Evolutionary conservation across 2,329 filamentous ascomycete genomes (phyloP).

Genomic region (Cladosporium halotolerans): DNA sequence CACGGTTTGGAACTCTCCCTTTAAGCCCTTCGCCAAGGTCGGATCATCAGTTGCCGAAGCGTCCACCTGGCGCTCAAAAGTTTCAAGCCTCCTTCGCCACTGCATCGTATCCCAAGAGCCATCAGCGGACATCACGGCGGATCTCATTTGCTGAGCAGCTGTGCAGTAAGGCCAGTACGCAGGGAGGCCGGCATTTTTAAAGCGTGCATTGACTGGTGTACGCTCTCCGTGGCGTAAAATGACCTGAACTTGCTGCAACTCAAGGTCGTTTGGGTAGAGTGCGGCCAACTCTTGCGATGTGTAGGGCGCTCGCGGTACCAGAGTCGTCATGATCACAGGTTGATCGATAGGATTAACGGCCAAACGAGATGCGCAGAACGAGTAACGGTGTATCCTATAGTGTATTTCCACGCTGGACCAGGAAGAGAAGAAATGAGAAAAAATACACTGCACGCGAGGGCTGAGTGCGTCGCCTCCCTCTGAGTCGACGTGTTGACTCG

Average conservation of each 20-base stretch:
- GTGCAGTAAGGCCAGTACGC: constrained; percentile 85
- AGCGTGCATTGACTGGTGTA: constrained; percentile 80
- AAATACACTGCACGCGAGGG: no score
- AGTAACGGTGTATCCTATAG: no score
- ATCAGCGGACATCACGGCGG: constrained; percentile 51
- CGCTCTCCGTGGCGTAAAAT: constrained; percentile 54
- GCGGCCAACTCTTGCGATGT: constrained; percentile 68
- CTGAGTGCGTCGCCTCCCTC: no score
- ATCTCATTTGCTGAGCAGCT: constrained; percentile 64
- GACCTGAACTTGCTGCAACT: constrained; percentile 86
- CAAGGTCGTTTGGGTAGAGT: constrained; percentile 73
- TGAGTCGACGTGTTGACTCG: no score
- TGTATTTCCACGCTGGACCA: no score
- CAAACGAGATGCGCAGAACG: no score
- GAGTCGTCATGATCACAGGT: constrained; percentile 61
- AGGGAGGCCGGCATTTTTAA: constrained; percentile 55
- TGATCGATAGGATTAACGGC: not conserved
- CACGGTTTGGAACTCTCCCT: constrained; percentile 67
- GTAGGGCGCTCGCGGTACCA: constrained; percentile 70
- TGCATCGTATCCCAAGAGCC: constrained; percentile 54
- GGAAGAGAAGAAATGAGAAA: not conserved
- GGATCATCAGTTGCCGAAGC: constrained; percentile 35
- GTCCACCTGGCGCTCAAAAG: constrained; percentile 59
- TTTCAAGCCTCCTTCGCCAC: constrained; percentile 71
- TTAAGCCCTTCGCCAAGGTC: constrained; percentile 60